Percentiles rank a stretch among this genome's conserved stretches.
Conservation (phyloP, 768 basidiomycete genomes). For the Suillus weaverae region DNA sequence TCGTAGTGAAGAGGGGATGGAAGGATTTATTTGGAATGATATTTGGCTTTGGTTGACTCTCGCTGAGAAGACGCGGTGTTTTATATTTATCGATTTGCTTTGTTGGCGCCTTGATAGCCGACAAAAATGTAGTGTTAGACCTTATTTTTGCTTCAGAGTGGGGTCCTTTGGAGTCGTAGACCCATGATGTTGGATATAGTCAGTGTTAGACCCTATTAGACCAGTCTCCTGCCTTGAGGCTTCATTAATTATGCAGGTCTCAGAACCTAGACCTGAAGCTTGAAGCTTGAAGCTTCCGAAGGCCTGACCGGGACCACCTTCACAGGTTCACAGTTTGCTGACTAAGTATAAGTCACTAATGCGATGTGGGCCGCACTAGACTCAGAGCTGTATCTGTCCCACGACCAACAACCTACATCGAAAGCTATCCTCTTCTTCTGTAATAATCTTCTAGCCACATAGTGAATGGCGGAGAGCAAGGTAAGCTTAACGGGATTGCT, state of each 20-base stretch:
- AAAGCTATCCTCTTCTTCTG: constrained; percentile 1
- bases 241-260: not conserved
- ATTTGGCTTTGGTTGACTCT: constrained; percentile 40
- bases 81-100: not conserved
- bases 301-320: too few species aligned
- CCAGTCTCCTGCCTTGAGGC: not conserved
- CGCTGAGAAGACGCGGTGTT: not conserved
- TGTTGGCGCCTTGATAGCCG: not conserved
- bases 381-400: not conserved
- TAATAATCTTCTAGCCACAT: not conserved
- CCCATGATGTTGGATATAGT: too few species aligned
- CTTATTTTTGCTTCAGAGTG: too few species aligned
- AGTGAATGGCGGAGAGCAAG: constrained; percentile 9
- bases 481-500: not conserved
- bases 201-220: not conserved
- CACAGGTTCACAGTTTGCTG: not conserved
- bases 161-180: too few species aligned
- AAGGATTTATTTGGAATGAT: constrained; percentile 45
- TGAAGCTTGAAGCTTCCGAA: too few species aligned
- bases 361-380: not conserved
- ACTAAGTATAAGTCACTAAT: not conserved
- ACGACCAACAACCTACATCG: not conserved
- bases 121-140: not conserved
- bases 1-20: constrained; percentile 47
- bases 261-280: too few species aligned